Evolutionary conservation across 768 basidiomycete species (phyloP).

Genomic region (Phaeolepiota aurea): DNA sequence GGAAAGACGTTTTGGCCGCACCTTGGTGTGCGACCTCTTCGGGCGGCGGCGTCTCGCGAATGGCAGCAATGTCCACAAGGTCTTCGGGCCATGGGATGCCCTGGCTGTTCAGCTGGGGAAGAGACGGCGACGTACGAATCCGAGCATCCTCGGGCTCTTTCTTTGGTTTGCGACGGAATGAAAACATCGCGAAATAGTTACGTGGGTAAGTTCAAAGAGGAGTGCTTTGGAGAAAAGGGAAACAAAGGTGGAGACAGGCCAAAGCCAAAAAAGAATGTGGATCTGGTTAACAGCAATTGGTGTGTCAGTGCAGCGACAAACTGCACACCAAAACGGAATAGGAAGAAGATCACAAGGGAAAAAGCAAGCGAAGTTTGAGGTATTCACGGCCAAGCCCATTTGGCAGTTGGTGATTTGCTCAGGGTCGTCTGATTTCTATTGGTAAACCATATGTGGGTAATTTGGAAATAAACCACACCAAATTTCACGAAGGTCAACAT

Average conservation of each 20-base stretch:
- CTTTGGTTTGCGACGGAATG: slow-evolving; percentile 64
- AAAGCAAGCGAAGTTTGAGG: neutral
- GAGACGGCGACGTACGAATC: slow-evolving; percentile 70
- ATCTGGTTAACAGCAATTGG: too few species aligned
- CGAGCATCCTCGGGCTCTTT: slow-evolving; percentile 35
- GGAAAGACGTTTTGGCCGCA: slow-evolving; percentile 65
- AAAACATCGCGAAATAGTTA: slow-evolving; percentile 63
- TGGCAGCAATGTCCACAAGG: slow-evolving; percentile 64
- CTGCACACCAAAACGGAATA: too few species aligned
- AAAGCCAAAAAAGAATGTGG: slow-evolving; percentile 12
- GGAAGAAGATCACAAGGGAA: slow-evolving; percentile 1
- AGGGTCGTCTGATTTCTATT: neutral
- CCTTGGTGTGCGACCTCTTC: slow-evolving; percentile 40
- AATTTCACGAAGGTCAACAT: slow-evolving; percentile 10
- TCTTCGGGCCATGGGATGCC: slow-evolving; percentile 83
- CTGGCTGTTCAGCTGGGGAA: slow-evolving; percentile 68
- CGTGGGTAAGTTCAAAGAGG: slow-evolving; percentile 7
- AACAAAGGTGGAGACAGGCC: slow-evolving; percentile 9
- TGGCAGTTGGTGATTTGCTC: neutral
- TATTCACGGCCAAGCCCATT: neutral
- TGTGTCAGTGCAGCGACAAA: too few species aligned
- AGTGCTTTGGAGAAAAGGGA: slow-evolving; percentile 9
- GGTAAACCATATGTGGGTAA: neutral
- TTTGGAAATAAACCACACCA: slow-evolving; percentile 6
- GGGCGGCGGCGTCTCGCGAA: slow-evolving; percentile 38